Evolutionary conservation across 805 yeast genomes (phyloP).

Genomic region (Starmerella geochares): DNA sequence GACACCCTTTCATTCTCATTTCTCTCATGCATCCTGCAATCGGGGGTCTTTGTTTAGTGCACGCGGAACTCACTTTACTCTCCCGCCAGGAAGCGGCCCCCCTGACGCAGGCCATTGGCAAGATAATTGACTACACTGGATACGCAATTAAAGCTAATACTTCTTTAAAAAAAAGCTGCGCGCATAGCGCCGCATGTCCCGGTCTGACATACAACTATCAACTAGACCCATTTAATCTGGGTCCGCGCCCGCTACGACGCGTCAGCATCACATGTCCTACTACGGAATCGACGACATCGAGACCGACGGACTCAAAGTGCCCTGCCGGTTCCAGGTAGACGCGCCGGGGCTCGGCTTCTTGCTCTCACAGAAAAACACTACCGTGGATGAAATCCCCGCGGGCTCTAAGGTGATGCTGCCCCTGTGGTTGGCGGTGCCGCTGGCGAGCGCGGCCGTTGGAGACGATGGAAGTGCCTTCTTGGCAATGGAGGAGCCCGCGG

Average conservation of each 20-base stretch:
- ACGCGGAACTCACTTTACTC: too few species aligned
- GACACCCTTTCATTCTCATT: too few species aligned
- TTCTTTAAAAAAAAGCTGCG: too few species aligned
- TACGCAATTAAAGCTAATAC: too few species aligned
- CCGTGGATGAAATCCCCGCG: conserved; percentile 5
- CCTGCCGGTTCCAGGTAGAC: conserved; percentile 64
- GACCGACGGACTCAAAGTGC: conserved; percentile 46
- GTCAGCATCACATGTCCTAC: conserved; percentile 22
- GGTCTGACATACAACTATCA: neutral
- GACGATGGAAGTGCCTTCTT: conserved; percentile 42
- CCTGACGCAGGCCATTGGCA: too few species aligned
- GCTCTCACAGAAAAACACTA: conserved; percentile 37
- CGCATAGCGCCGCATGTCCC: too few species aligned
- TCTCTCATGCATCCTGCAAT: too few species aligned
- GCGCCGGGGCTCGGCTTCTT: conserved; percentile 84
- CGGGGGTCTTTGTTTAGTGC: too few species aligned
- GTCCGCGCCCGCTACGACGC: conserved; percentile 2
- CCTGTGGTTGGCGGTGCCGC: conserved; percentile 73
- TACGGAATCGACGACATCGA: conserved; percentile 32
- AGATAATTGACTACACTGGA: too few species aligned
- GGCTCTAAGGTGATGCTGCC: conserved; percentile 52
- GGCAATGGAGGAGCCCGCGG: conserved; percentile 60
- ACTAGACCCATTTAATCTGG: too few species aligned
- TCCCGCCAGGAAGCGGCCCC: too few species aligned
- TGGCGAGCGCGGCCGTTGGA: conserved; percentile 45